phyloP scores from a whole-genome alignment of 129 eudicot genomes.

The Chrysanthemum seticuspe region DNA sequence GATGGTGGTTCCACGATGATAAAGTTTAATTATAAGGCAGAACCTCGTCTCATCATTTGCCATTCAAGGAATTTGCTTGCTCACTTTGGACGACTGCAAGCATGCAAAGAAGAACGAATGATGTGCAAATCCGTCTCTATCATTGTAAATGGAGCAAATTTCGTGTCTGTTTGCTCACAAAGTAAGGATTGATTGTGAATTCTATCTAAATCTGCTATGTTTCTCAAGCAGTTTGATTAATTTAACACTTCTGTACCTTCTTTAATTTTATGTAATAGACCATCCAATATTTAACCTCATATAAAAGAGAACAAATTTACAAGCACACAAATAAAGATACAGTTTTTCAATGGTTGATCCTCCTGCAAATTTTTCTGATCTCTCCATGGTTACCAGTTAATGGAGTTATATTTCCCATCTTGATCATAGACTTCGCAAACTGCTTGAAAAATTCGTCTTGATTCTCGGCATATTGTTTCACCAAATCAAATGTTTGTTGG shows the following conservation, averaged over 20 bases:
- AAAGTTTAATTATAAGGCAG: slow-evolving; percentile 45
- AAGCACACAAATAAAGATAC: slow-evolving; percentile 10
- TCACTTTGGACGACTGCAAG: slow-evolving; percentile 1
- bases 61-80: slow-evolving; percentile 18
- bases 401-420: slow-evolving; percentile 88
- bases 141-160: slow-evolving; percentile 42
- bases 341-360: slow-evolving; percentile 44
- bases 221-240: slow-evolving; percentile 26
- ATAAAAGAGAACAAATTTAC: slow-evolving; percentile 22
- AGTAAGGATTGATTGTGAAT: slow-evolving; percentile 22
- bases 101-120: slow-evolving; percentile 29
- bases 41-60: slow-evolving; percentile 7
- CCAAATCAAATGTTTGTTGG: slow-evolving; percentile 51
- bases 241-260: slow-evolving; percentile 16
- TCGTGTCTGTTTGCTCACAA: slow-evolving; percentile 35
- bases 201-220: slow-evolving; percentile 24
- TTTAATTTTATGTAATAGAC: background rate
- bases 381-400: slow-evolving; percentile 77
- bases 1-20: slow-evolving; percentile 95
- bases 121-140: slow-evolving; percentile 28
- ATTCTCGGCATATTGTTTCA: slow-evolving; percentile 61
- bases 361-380: slow-evolving; percentile 78
- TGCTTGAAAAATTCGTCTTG: slow-evolving; percentile 70
- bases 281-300: slow-evolving; percentile 11
- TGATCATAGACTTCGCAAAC: slow-evolving; percentile 83